These are phyloP conservation scores for Flaveria sonorensis DNA, from an alignment of 129 eudicot species.

Conservation along the genomic window DNA sequence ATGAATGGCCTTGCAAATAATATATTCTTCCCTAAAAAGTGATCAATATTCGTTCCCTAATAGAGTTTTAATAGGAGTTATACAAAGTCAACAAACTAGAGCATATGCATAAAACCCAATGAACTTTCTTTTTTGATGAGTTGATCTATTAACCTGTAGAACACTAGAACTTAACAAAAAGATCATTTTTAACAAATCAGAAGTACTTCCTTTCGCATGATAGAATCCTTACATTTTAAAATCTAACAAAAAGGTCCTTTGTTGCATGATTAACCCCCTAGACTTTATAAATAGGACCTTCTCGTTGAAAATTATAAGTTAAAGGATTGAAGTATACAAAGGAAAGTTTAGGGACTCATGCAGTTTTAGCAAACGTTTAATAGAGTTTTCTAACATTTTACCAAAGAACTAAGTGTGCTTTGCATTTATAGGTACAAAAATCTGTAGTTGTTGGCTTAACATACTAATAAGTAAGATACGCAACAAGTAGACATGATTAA, in stretches of 20 bases:
- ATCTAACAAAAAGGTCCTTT: background rate
- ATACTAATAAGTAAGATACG: constrained; percentile 1
- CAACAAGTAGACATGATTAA: constrained; percentile 32
- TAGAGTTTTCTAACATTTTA: background rate
- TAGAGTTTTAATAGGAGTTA: background rate
- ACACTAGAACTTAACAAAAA: constrained; percentile 7
- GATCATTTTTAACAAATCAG: background rate
- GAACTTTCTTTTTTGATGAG: background rate
- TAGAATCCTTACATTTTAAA: background rate
- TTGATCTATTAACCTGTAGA: background rate
- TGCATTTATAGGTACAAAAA: constrained; percentile 10
- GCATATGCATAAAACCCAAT: background rate
- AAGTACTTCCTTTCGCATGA: background rate
- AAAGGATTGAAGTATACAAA: background rate
- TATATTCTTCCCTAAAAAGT: constrained; percentile 6
- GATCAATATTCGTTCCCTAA: background rate
- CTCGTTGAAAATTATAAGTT: background rate
- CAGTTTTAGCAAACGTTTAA: background rate
- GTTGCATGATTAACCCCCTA: background rate
- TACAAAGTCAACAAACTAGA: background rate
- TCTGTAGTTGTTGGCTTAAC: constrained; percentile 7
- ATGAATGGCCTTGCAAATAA: constrained; percentile 4
- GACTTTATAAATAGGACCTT: background rate
- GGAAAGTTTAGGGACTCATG: background rate
- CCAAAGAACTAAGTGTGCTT: constrained; percentile 1